Evolutionary conservation across 2,329 filamentous ascomycete species (phyloP), one percentile per base, ranked within the genome.

Genomic region (Lasiodiplodia gonubiensis): DNA sequence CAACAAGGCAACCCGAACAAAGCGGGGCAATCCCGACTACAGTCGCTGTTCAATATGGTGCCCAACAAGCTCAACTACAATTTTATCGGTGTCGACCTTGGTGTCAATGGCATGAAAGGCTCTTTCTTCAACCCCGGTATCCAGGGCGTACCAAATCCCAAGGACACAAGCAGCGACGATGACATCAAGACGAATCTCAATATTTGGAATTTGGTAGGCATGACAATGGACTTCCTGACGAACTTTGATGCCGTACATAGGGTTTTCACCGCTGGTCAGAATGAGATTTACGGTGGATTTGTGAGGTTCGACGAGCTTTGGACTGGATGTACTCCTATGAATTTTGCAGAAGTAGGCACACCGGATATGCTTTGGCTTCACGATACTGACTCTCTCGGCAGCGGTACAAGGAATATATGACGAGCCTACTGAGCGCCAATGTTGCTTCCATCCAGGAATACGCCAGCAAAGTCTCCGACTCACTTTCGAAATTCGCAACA

Each of bases 221-320:
- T 61, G 57, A 27, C 27, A 1, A 49, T 61, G 12, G 25, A 61
- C 23, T 61, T 48, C 42, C 21, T 61, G 25, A 61, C 46, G 21
- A 39, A 37, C 11, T 37, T 57, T 18, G 33, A 37, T 8, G 53
- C 37, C 33, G 30, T 39, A 23, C n/a, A 39, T n/a, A 37, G n/a
- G 23, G 27, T 61, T 0, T 61, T 46, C 21, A 14, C 27, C 6
- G n/a, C 14, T 18, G n/a, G 57, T 12, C 57, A 61, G 23, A 61
- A n/a, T 14, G 39, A 61, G 14, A 30, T 61, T 0, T 48, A 61
- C 14, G 57, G 37, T 2, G 57, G 23, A 33, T 49, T 61, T 30
- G 23, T 61, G 14, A 49, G 39, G 7, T 61, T 61, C 37, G 57
- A 61, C 25, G 57, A 61, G n/a, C 8, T 61, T n/a, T 61, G 39